Conservation (phyloP, 2,329 filamentous ascomycete genomes). For the Eurotiales sp. region DNA sequence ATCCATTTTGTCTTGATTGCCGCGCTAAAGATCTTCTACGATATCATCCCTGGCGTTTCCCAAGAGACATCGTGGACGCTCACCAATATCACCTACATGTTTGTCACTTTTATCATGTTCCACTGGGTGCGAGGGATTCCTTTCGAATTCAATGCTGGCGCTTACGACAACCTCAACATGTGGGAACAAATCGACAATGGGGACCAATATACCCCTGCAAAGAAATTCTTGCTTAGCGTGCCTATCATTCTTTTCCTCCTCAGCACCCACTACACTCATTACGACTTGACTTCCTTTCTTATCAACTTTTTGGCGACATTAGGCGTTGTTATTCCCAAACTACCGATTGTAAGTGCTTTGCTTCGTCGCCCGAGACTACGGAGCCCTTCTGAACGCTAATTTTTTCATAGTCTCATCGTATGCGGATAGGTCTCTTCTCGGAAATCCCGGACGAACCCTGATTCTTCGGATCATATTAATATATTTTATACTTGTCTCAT, state of each 20-base stretch:
- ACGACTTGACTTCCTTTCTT: constrained; percentile 92
- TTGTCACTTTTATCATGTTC: constrained; percentile 98
- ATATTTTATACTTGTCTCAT: constrained; percentile 15
- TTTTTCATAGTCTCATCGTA: constrained; percentile 66
- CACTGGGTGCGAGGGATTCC: constrained; percentile 97
- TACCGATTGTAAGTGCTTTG: constrained; percentile 75
- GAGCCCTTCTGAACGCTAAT: constrained; percentile 23
- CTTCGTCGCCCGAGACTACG: not conserved
- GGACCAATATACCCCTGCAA: constrained; percentile 95
- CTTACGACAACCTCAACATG: constrained; percentile 99
- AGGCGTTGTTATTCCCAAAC: constrained; percentile 90
- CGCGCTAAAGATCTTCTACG: constrained; percentile 91
- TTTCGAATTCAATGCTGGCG: constrained; percentile 97
- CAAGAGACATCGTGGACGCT: constrained; percentile 99
- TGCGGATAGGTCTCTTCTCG: constrained; percentile 72
- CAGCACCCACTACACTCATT: constrained; percentile 98
- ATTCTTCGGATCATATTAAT: constrained; percentile 11
- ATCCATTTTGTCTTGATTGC: constrained; percentile 94
- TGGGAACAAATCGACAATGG: constrained; percentile 99
- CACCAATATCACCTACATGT: constrained; percentile 99
- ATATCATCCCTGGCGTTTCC: constrained; percentile 91
- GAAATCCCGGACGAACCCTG: constrained; percentile 61
- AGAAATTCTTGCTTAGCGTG: constrained; percentile 94
- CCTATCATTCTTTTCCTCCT: constrained; percentile 91
- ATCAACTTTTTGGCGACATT: constrained; percentile 94